Conservation (phyloP, 768 basidiomycete species). For the Russula earlei region DNA sequence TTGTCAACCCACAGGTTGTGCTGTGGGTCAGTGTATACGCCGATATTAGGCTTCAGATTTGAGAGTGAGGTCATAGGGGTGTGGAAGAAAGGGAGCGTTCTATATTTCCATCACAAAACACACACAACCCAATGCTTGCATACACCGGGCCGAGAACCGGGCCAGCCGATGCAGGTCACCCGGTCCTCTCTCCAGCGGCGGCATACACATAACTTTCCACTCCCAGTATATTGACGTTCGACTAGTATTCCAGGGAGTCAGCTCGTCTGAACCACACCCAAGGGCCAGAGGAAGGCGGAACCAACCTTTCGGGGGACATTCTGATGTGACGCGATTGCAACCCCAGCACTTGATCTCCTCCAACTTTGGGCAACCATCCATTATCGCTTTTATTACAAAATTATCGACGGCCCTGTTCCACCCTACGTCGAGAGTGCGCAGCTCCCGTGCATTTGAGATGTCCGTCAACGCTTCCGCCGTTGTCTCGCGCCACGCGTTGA, state of each 20-base stretch:
- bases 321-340: constrained; percentile 39
- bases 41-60: constrained; percentile 18
- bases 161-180: not conserved
- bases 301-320: constrained; percentile 43
- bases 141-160: not conserved
- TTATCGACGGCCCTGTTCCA: constrained; percentile 83
- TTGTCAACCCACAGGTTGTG: constrained; percentile 22
- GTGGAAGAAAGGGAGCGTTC: not conserved
- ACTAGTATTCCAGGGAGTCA: not conserved
- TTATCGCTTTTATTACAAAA: constrained; percentile 63
- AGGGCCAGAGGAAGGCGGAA: not conserved
- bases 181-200: not conserved
- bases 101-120: too few species aligned
- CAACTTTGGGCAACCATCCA: constrained; percentile 38
- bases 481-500: constrained; percentile 71
- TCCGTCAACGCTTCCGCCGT: constrained; percentile 39
- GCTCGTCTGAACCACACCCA: not conserved
- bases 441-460: constrained; percentile 27
- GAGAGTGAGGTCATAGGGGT: not conserved
- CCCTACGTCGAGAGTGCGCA: constrained; percentile 65
- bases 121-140: too few species aligned
- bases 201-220: constrained; percentile 17
- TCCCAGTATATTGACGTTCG: constrained; percentile 24
- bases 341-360: constrained; percentile 45
- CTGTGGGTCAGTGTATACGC: constrained; percentile 19